phyloP scores from a whole-genome alignment of 2,329 filamentous ascomycete species.

The Diaporthe capsici region DNA sequence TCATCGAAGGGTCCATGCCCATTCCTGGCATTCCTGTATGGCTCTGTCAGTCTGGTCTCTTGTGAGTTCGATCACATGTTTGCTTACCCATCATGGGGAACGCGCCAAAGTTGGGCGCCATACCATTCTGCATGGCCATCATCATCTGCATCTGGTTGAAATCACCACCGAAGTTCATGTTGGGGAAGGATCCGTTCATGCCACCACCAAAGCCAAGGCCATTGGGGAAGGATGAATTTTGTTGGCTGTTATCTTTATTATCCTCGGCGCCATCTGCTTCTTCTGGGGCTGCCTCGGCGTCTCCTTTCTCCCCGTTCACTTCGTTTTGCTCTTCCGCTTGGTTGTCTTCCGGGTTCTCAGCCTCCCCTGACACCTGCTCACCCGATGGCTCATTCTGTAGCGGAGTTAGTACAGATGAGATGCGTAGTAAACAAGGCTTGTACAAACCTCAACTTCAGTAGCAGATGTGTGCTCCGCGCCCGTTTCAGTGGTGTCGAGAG shows the following conservation, averaged over 20 bases:
- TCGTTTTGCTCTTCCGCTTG: constrained; percentile 33
- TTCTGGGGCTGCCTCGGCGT: constrained; percentile 47
- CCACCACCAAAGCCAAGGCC: constrained; percentile 54
- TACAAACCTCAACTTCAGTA: constrained; percentile 39
- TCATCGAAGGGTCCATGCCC: constrained; percentile 85
- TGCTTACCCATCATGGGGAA: constrained; percentile 90
- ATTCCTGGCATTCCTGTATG: constrained; percentile 81
- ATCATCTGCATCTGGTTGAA: constrained; percentile 83
- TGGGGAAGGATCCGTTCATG: constrained; percentile 65
- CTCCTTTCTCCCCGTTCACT: constrained; percentile 37
- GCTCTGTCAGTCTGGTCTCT: constrained; percentile 48
- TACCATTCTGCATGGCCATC: constrained; percentile 82
- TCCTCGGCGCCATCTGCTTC: constrained; percentile 50
- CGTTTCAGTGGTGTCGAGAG: constrained; percentile 7
- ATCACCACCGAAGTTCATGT: constrained; percentile 75
- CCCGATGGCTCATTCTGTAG: constrained; percentile 20
- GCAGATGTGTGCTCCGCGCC: constrained; percentile 31
- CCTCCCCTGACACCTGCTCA: constrained; percentile 31
- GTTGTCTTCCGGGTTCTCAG: constrained; percentile 40
- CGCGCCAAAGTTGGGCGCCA: constrained; percentile 68
- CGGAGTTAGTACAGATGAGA: constrained; percentile 9
- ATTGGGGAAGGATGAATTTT: constrained; percentile 46
- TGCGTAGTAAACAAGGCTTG: too few species aligned
- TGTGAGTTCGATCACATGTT: not conserved
- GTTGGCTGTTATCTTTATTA: constrained; percentile 50